phyloP scores from a whole-genome alignment of 2,329 filamentous ascomycete species.

The Sporothrix pseudoabietina region DNA sequence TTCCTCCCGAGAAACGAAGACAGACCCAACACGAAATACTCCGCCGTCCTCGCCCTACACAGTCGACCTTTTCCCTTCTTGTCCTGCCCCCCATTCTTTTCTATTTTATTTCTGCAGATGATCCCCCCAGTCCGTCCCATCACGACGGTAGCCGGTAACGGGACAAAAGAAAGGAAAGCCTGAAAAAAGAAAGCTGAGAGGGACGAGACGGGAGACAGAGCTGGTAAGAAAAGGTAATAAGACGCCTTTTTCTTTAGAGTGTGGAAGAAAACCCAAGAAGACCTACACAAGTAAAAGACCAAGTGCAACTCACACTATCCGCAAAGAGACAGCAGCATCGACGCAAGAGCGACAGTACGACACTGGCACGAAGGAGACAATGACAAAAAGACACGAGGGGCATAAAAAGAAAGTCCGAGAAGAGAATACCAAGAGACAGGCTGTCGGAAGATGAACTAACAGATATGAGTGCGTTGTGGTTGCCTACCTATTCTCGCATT shows the following conservation, averaged over 20 bases:
- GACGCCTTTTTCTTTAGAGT: not conserved
- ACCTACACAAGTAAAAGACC: not conserved
- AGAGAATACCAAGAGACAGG: not conserved
- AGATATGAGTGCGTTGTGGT: not conserved
- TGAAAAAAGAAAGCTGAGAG: conserved; percentile 3
- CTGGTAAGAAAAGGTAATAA: not conserved
- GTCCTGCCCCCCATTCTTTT: not conserved
- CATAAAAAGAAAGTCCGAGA: not conserved
- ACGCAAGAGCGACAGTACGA: not conserved
- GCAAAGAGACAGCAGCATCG: not conserved
- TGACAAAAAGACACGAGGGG: not conserved
- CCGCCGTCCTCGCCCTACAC: not conserved
- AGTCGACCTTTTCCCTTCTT: not conserved
- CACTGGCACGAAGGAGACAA: not conserved
- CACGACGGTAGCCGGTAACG: conserved; percentile 1
- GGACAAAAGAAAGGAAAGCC: not conserved
- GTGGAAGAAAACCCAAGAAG: not conserved
- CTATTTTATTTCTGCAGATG: not conserved
- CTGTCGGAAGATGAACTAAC: not conserved
- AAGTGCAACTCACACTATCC: not conserved
- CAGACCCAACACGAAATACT: not conserved
- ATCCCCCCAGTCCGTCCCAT: conserved; percentile 8
- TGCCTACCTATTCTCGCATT: not conserved
- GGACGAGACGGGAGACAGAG: not conserved
- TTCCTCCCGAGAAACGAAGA: not conserved